phyloP scores from a whole-genome alignment of 257 asterid species.

The Penstemon barbatus region DNA sequence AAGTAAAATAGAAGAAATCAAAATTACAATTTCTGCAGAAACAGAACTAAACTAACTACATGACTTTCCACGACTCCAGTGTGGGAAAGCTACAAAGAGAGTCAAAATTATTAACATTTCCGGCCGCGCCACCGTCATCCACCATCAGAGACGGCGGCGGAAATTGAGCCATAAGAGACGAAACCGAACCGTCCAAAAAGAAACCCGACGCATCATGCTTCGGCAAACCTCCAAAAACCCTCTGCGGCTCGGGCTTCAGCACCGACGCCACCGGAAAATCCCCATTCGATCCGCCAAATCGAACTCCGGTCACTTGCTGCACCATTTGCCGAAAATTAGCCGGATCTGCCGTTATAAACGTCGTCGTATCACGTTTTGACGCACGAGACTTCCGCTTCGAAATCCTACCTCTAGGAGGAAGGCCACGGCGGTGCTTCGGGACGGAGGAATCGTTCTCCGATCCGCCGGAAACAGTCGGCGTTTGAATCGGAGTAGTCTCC shows the following conservation, averaged over 20 bases:
- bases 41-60: background rate
- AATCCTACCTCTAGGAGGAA: constrained; percentile 54
- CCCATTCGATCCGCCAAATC: constrained; percentile 24
- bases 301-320: constrained; percentile 56
- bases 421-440: constrained; percentile 10
- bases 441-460: constrained; percentile 56
- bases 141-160: constrained; percentile 17
- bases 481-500: constrained; percentile 35
- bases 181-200: constrained; percentile 27
- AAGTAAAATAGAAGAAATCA: background rate
- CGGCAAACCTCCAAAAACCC: constrained; percentile 29
- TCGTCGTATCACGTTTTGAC: constrained; percentile 51
- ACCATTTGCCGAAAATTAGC: constrained; percentile 56
- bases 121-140: constrained; percentile 26
- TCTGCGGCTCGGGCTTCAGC: constrained; percentile 7
- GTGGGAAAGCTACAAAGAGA: constrained; percentile 52
- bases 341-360: constrained; percentile 50
- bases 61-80: constrained; percentile 55
- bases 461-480: constrained; percentile 53
- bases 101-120: constrained; percentile 35
- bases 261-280: constrained; percentile 13
- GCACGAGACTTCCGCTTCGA: constrained; percentile 73
- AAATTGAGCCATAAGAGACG: constrained; percentile 15
- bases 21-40: background rate
- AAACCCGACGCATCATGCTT: constrained; percentile 43